Base-by-base conservation (phyloP, 2,329 filamentous ascomycete genomes). In the Alternaria rosae region DNA sequence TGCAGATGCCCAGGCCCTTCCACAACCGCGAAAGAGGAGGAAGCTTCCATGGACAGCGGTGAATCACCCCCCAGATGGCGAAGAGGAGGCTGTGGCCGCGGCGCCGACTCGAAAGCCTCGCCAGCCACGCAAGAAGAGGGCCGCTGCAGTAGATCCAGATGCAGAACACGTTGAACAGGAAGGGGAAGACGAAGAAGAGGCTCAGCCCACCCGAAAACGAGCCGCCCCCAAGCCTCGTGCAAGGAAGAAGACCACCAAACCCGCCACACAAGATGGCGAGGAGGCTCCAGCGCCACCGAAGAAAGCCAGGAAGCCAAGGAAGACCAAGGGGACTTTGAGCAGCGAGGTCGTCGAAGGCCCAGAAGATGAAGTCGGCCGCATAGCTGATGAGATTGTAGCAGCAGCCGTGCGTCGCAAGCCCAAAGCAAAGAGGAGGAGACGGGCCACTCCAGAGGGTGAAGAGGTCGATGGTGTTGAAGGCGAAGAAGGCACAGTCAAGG, bases 231-330 rank as follows among this genome's bases (percentile, higher is more conserved):
- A 69, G 60, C 53, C 67, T 20, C 68, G 60, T 42, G 62, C 68
- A 20, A 76, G 70, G 44, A 66, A 62, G 41, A 68, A 57, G 5
- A 58, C 64, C 30, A 60, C 61, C 8, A 63, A 54, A 15, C 43
- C 55, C 8, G 50, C 60, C 20, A 59, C 38, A 30, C 64, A 68
- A 21, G 61, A 65, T 23, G 69, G 62, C n/a, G 55, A 48, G 15
- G 65, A 65, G 23, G 60, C 51, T 1, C 60, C 64, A 15, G 55
- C 61, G 12, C 59, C 64, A 5, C 47, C 65, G 2, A 77, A 74
- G 53, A 79, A 75, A 62, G 26, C 69, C 9, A 72, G 72, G 8
- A 78, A 74, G 38, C 62, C 71, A n/a, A 68, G 73, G 13, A 75
- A 71, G 57, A 61, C 70, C 17, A 76, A 73, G 51, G 70, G 62